Evolutionary conservation across 1,284 basidiomycete species (phyloP), one percentile per base, ranked within the genome.

Genomic region (Ceratorhiza oryzae-sativae): DNA sequence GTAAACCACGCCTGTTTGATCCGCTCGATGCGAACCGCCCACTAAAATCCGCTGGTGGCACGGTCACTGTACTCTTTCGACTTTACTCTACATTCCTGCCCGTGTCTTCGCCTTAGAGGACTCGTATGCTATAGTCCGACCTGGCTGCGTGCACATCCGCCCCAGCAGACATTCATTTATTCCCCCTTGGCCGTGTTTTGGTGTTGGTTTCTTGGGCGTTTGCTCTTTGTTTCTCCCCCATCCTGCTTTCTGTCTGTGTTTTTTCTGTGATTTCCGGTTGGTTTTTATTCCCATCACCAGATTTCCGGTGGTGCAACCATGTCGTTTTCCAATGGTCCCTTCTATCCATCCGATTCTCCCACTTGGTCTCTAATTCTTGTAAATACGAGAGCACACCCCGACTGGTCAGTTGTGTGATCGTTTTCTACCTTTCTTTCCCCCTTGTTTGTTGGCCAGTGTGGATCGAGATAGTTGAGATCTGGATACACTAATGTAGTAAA

Each of bases 1-100:
- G 80, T 86, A 65, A 75, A 32, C 45, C 48, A 32, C 62, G 39
- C 36, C 32, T 8, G 30, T 45, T 65, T 48, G 62, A 53, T 27
- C 48, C 32, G 62, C 46, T 49, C 48, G 46, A 65, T 34, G 62
- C 48, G 62, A 65, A 41, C 48, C 27, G 23, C 59, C 46, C 30
- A 34, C 48, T 34, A 65, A 65, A 65, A 65, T 27, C 32, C 48
- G 62, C 48, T 65, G 30, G 60, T 34, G 46, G 30, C 25, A 51
- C 62, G 46, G 62, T 53, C 62, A 51, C 18, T 65, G 62, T 65
- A 65, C 62, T 65, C 42, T 10, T 65, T 65, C 62, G 62, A 23
- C 62, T 6, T 32, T 65, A 65, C 62, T 48, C 46, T 65, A 65
- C 23, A 65, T 51, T 46, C 53, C 62, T 20, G 48, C 62, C 62